Evolutionary conservation across 2,329 filamentous ascomycete genomes (phyloP).

Genomic region (Parafenestella ontariensis): DNA sequence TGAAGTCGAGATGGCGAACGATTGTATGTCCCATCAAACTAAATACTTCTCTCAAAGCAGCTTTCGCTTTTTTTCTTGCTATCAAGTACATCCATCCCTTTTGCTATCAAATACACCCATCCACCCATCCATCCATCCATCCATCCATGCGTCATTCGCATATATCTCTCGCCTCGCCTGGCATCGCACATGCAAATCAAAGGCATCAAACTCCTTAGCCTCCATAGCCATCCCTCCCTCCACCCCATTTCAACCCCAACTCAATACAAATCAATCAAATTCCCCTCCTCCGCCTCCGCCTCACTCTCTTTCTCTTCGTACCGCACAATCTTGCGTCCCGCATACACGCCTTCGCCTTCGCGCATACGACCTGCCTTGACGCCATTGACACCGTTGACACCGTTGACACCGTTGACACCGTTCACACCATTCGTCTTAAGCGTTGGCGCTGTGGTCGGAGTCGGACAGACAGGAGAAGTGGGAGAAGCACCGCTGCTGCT

Average conservation of each 20-base stretch:
- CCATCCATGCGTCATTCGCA: too few relatives aligned
- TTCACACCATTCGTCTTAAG: neutral
- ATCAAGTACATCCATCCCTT: too few relatives aligned
- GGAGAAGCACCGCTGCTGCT: neutral
- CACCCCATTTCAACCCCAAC: neutral
- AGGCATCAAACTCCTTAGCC: too few relatives aligned
- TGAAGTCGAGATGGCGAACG: neutral
- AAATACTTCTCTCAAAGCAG: too few relatives aligned
- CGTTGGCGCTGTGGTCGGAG: neutral
- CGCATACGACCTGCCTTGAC: too few relatives aligned
- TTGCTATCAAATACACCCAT: too few relatives aligned
- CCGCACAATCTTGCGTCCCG: neutral
- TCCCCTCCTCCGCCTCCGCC: constrained; percentile 2
- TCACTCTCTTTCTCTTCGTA: constrained; percentile 6
- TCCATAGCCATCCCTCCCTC: neutral
- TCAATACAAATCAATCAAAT: constrained; percentile 25
- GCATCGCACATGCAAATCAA: too few relatives aligned
- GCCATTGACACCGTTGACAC: neutral
- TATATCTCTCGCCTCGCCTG: too few relatives aligned
- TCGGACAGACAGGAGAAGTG: neutral
- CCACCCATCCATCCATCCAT: too few relatives aligned
- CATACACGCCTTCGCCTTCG: constrained; percentile 3
- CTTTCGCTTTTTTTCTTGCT: too few relatives aligned
- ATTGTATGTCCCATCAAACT: too few relatives aligned
- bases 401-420: neutral